Base-by-base conservation (phyloP, 495 filamentous ascomycete species). In the Penicillium argentinense region DNA sequence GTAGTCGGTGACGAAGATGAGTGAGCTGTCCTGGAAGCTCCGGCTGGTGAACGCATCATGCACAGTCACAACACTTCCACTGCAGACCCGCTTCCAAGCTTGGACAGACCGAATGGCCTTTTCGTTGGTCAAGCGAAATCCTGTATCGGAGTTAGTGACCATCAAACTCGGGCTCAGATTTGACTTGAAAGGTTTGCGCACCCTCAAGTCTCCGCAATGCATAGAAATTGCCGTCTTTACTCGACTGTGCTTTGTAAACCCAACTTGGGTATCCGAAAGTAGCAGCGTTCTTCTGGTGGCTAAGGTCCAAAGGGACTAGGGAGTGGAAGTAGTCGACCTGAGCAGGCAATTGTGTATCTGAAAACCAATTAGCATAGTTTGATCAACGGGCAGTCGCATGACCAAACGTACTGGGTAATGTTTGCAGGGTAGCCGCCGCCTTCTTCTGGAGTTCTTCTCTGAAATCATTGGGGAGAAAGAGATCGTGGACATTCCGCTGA, bases 231-330 rank as follows among this genome's bases (percentile, higher is more conserved):
- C 90, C 95, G 68, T 91, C 91, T 55, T 88, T 88, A 55, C 78
- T 85, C 2, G 88, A 95, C 43, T 85, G 82, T n/a, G 91, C 93
- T 67, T 97, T 97, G 70, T 96, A 98, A 1, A 95, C 79, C 88
- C 90, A 97, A 60, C 85, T 96, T 4, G 82, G 80, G 62, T 87
- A 95, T 8, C 89, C 89, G 69, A 95, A 95, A 4, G 82, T 78
- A 2, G 82, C 69, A 1, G 83, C 72, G 51, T 81, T 88, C 65
- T 88, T 92, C 57, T 86, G 80, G 47, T 87, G 81, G 42, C 73
- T 88, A 6, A 84, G 84, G 62, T 97, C 91, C 39, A 98, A 68
- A n/a, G 91, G 88, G 3, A 96, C 88, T 1, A 98, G 77, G 2
- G 89, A 90, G 59, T 97, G 90, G 61, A 88, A 97, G 45, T 86